Base-by-base conservation (phyloP, 176 grass and related monocot genomes). In the Avena atlantica region DNA sequence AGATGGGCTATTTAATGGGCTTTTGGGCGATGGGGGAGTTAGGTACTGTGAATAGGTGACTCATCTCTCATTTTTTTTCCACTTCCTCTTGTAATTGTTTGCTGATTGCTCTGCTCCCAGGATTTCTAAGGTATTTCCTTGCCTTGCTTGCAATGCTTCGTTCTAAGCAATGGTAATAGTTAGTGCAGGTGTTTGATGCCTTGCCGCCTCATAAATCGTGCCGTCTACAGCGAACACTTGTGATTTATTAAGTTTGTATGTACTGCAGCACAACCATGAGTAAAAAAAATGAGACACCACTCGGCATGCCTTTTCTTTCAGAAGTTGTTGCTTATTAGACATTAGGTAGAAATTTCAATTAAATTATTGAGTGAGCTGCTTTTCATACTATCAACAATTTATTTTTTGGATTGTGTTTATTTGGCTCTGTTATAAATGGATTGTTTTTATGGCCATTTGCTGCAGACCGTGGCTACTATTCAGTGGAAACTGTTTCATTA, bases 381-480 rank as follows among this genome's bases (percentile, higher is more conserved):
- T 91, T 69, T 75, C 8, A 83, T 79, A 21, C 59, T 23, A 50
- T 83, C 14, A 57, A 68, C 57, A 79, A 50, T 9, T 55, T 31
- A 17, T 52, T 8, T 59, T 74, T 75, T 75, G 15, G 21, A 27
- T 81, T 6, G 8, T 74, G 8, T 74, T 63, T 42, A 47, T 71
- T 85, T 91, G 40, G 75, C 67, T 81, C 12, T 47, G 23, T 73
- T 29, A 29, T 6, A 29, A 45, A 27, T 81, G 25, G 40, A 84
- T 70, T 87, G 37, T 86, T 59, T 70, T 44, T 85, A 17, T 72
- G 61, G 29, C 17, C 49, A 36, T 88, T 59, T 96, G 45, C 42
- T 90, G 75, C 79, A 96, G 94, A 97, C 79, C 92, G 92, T 84
- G 86, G 94, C n/a, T 94, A 90, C 85, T 92, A 92, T 86, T 94